These are phyloP conservation scores for Dictyostelium discoideum DNA, from an alignment of 78 protist species.

Conservation along the genomic window DNA sequence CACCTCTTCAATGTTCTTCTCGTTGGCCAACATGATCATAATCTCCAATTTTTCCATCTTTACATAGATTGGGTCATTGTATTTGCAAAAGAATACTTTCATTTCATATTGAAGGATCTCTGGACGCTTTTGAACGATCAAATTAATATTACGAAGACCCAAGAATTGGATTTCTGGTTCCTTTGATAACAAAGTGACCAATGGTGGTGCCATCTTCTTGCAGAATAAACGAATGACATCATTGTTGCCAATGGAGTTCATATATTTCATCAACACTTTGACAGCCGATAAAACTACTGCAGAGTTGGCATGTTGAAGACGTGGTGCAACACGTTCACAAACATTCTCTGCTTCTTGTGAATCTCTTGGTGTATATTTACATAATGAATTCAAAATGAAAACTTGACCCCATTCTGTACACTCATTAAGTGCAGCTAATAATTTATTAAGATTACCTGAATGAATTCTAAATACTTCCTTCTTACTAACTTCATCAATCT, in stretches of 20 bases:
- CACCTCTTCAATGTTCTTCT: constrained; percentile 93
- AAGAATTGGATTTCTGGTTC: constrained; percentile 99
- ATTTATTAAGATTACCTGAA: constrained; percentile 83
- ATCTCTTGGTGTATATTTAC: constrained; percentile 85
- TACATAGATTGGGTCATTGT: constrained; percentile 99
- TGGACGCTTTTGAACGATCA: constrained; percentile 96
- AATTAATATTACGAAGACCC: constrained; percentile 98
- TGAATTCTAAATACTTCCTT: constrained; percentile 73
- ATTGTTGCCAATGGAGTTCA: constrained; percentile 59
- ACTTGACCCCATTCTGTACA: constrained; percentile 99
- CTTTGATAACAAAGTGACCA: constrained; percentile 92
- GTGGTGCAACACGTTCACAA: constrained; percentile 97
- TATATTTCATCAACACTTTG: constrained; percentile 89
- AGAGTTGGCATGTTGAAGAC: constrained; percentile 97
- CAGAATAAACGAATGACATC: constrained; percentile 20
- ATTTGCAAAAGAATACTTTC: constrained; percentile 98
- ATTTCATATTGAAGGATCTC: constrained; percentile 91
- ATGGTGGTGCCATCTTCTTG: constrained; percentile 95
- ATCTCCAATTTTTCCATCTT: constrained; percentile 99
- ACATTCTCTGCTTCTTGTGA: constrained; percentile 94
- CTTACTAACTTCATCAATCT: constrained; percentile 89
- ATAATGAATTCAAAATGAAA: constrained; percentile 97
- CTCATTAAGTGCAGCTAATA: constrained; percentile 96
- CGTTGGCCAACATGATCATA: constrained; percentile 95
- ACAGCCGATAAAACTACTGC: constrained; percentile 98